phyloP scores from a whole-genome alignment of 495 filamentous ascomycete genomes.

The Hyaloscypha finlandica region DNA sequence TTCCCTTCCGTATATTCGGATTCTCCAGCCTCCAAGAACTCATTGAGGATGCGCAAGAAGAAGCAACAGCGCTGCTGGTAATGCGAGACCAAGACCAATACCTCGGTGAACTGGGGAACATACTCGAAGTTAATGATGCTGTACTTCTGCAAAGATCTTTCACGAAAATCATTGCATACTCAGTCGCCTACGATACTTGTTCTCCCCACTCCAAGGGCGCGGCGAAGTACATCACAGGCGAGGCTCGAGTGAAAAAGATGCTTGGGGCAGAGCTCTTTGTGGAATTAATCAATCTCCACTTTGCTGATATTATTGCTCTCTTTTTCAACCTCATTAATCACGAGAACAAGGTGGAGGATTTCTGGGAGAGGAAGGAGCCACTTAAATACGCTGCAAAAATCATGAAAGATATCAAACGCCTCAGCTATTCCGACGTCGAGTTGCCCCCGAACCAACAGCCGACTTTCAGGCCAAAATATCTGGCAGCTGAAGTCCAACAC shows the following conservation, averaged over 20 bases:
- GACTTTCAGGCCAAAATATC: conserved; percentile 74
- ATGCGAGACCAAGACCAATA: conserved; percentile 76
- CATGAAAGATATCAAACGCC: conserved; percentile 66
- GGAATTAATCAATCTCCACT: conserved; percentile 61
- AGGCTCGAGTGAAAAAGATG: conserved; percentile 65
- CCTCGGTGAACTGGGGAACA: conserved; percentile 55
- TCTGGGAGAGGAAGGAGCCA: conserved; percentile 62
- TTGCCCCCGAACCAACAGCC: conserved; percentile 82
- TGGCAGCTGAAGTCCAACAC: conserved; percentile 71
- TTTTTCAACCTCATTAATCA: conserved; percentile 71
- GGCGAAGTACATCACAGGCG: conserved; percentile 59
- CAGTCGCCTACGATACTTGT: conserved; percentile 75
- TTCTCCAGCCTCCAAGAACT: conserved; percentile 71
- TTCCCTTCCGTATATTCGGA: conserved; percentile 82
- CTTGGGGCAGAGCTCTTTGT: conserved; percentile 68
- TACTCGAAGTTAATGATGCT: conserved; percentile 53
- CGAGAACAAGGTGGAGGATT: conserved; percentile 69
- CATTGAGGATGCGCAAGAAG: conserved; percentile 71
- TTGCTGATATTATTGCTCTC: conserved; percentile 71
- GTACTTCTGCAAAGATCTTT: conserved; percentile 70
- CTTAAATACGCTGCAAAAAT: conserved; percentile 60
- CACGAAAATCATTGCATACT: conserved; percentile 79
- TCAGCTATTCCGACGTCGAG: conserved; percentile 57
- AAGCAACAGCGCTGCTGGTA: conserved; percentile 78
- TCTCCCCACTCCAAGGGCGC: conserved; percentile 52